Conservation (phyloP, 2,329 filamentous ascomycete species). For the Beauveria bassiana region DNA sequence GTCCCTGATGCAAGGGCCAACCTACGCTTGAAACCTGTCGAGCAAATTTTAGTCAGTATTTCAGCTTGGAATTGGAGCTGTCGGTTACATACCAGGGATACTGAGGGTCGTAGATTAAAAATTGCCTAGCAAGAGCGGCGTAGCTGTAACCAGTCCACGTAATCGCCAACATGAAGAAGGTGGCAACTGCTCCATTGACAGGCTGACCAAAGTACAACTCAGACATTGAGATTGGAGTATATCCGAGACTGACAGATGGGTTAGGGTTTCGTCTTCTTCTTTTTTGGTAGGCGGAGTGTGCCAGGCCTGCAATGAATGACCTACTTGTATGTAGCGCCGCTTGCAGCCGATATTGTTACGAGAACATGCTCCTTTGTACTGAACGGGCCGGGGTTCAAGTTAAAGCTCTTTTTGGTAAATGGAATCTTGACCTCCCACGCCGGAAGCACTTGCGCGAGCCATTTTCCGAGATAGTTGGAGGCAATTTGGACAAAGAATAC, state of each 20-base stretch:
- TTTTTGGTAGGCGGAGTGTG: no score
- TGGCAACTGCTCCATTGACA: slow-evolving; percentile 44
- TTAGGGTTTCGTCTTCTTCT: no score
- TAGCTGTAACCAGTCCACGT: slow-evolving; percentile 53
- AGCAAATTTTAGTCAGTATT: not conserved
- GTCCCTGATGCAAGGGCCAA: not conserved
- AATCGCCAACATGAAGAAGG: slow-evolving; percentile 53
- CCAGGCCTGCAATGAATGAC: not conserved
- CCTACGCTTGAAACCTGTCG: slow-evolving; percentile 31
- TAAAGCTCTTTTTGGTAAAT: slow-evolving; percentile 40
- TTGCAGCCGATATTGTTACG: slow-evolving; percentile 45
- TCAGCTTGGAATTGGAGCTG: not conserved
- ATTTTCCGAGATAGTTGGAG: slow-evolving; percentile 45
- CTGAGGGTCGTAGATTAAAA: slow-evolving; percentile 50
- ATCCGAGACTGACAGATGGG: slow-evolving; percentile 25
- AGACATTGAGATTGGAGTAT: slow-evolving; percentile 43
- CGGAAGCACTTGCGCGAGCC: slow-evolving; percentile 44
- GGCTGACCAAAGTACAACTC: slow-evolving; percentile 48
- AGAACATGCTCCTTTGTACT: slow-evolving; percentile 52
- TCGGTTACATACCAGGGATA: slow-evolving; percentile 22
- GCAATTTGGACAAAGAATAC: slow-evolving; percentile 53
- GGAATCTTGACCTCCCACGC: slow-evolving; percentile 38
- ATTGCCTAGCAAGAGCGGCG: slow-evolving; percentile 48
- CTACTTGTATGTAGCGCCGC: slow-evolving; percentile 42
- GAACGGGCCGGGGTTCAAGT: slow-evolving; percentile 48